Conservation (phyloP, 2,329 filamentous ascomycete genomes). For the Botryotinia calthae region DNA sequence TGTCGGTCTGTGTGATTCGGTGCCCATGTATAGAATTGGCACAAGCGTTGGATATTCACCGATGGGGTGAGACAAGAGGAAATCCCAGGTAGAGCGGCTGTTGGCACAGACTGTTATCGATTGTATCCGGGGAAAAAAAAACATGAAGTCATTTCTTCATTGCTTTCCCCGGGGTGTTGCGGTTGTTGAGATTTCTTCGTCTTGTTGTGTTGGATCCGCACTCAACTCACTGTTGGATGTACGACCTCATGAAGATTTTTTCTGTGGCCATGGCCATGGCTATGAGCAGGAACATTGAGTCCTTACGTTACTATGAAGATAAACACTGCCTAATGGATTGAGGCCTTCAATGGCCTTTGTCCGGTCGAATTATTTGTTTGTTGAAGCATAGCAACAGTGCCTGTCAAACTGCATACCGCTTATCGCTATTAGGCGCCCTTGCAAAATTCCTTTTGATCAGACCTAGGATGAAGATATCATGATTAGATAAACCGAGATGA, state of each 20-base stretch:
- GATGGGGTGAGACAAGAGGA: conserved; percentile 6
- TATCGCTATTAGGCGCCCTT: conserved; percentile 8
- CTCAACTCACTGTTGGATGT: background rate
- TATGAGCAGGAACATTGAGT: background rate
- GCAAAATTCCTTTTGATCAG: background rate
- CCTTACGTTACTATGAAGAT: conserved; percentile 1
- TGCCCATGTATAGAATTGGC: background rate
- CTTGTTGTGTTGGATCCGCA: conserved; percentile 3
- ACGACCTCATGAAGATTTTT: background rate
- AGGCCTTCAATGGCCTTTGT: background rate
- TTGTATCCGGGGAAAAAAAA: background rate
- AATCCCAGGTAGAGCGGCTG: conserved; percentile 1
- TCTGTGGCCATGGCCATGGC: conserved; percentile 4
- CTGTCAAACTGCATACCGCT: background rate
- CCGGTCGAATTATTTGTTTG: background rate
- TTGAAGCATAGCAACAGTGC: conserved; percentile 1
- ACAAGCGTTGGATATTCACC: conserved; percentile 6
- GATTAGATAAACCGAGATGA: background rate
- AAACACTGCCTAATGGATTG: conserved; percentile 1
- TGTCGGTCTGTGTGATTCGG: conserved; percentile 12
- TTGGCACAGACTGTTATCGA: background rate
- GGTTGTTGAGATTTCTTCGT: background rate
- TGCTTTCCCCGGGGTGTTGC: background rate
- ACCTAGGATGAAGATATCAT: conserved; percentile 2
- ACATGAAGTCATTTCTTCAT: background rate